These are phyloP conservation scores for Vitis rupestris DNA, from an alignment of 164 flowering plant genomes.

Conservation along the genomic window DNA sequence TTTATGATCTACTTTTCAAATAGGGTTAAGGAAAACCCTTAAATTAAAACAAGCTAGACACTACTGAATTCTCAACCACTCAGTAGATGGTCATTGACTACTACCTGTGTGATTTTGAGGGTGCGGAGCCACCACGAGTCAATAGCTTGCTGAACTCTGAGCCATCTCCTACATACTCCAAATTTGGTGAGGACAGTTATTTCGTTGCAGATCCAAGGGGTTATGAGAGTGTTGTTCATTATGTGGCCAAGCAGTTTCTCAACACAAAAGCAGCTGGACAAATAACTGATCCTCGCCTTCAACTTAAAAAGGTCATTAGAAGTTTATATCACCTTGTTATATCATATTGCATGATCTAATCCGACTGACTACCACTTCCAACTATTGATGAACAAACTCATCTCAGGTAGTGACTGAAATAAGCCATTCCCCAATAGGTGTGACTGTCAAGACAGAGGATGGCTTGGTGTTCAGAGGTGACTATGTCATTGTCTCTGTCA, in stretches of 20 bases:
- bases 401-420: conserved; percentile 73
- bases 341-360: too few relatives aligned
- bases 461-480: conserved; percentile 66
- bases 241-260: conserved; percentile 76
- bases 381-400: conserved; percentile 12
- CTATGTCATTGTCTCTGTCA: conserved; percentile 77
- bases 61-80: too few relatives aligned
- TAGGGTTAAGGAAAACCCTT: too few relatives aligned
- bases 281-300: conserved; percentile 65
- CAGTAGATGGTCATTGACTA: conserved; percentile 83
- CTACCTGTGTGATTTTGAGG: conserved; percentile 87
- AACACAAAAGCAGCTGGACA: conserved; percentile 47
- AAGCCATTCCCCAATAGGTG: conserved; percentile 77
- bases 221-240: conserved; percentile 62
- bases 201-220: conserved; percentile 91
- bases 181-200: conserved; percentile 78
- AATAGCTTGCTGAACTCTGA: too few relatives aligned
- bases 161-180: conserved; percentile 73
- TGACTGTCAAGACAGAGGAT: conserved; percentile 76
- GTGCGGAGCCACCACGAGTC: too few relatives aligned
- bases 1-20: too few relatives aligned
- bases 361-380: background rate
- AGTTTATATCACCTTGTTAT: background rate
- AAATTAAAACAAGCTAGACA: too few relatives aligned
- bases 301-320: conserved; percentile 67